phyloP scores from a whole-genome alignment of 345 rosid genomes.

The Gossypium bickii region DNA sequence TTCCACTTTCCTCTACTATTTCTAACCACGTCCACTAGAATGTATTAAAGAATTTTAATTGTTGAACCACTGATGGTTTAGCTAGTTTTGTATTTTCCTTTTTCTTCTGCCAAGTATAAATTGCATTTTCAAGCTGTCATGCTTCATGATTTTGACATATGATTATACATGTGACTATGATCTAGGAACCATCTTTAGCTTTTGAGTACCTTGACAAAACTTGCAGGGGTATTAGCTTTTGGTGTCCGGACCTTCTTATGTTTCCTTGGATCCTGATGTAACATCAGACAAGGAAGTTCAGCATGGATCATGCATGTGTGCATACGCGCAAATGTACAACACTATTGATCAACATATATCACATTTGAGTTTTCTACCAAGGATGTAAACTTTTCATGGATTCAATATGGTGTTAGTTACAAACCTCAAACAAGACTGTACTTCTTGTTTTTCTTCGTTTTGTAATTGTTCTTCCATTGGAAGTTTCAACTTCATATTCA shows the following conservation, averaged over 20 bases:
- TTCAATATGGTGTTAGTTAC: conserved; percentile 1
- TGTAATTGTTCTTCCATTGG: conserved; percentile 56
- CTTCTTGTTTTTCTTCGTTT: conserved; percentile 65
- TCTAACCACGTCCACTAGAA: not conserved
- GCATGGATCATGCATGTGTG: conserved; percentile 1
- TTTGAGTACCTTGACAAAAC: conserved; percentile 44
- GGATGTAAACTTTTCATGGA: not conserved
- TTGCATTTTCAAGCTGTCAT: not conserved
- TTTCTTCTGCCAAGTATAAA: not conserved
- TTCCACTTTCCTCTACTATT: conserved; percentile 6
- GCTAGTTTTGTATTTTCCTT: not conserved
- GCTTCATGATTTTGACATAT: not conserved
- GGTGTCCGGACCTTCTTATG: conserved; percentile 48
- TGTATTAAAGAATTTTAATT: not conserved
- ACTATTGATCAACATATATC: not conserved
- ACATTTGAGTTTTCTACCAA: not conserved
- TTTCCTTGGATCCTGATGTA: conserved; percentile 58
- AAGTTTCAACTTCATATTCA: conserved; percentile 70
- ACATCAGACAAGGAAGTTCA: conserved; percentile 18
- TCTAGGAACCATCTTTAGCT: not conserved
- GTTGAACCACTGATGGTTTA: not conserved
- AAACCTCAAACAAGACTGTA: conserved; percentile 76
- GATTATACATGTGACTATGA: not conserved
- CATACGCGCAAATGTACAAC: not conserved
- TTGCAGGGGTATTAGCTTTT: conserved; percentile 43